Evolutionary conservation across 306 rosid species (phyloP).

Genomic region (Vigna nakashimae): DNA sequence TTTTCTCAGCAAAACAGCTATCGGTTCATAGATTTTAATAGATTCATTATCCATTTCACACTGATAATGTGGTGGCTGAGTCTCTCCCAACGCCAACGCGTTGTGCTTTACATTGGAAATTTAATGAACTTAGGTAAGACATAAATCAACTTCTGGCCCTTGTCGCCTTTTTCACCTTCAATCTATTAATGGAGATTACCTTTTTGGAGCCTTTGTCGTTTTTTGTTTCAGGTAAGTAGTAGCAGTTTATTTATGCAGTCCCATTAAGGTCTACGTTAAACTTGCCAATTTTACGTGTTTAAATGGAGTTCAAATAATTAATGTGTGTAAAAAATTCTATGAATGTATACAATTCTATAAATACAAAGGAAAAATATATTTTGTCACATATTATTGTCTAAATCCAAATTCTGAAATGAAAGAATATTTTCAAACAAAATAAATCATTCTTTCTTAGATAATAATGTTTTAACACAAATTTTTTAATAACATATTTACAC

Average conservation of each 20-base stretch:
- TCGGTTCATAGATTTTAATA: neutral
- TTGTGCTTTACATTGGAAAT: neutral
- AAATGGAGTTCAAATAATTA: neutral
- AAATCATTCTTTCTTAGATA: no score
- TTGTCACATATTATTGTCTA: no score
- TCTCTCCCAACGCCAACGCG: neutral
- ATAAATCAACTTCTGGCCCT: neutral
- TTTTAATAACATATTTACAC: no score
- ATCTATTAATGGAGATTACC: neutral
- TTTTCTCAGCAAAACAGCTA: conserved; percentile 11
- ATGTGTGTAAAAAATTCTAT: neutral
- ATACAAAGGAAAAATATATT: no score
- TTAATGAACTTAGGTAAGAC: conserved; percentile 18
- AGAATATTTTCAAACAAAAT: no score
- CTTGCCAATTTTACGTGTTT: neutral
- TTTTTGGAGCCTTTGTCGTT: neutral
- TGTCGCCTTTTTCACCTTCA: neutral
- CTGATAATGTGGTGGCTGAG: neutral
- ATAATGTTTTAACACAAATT: no score
- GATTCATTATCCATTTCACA: neutral
- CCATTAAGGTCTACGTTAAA: neutral
- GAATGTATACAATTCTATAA: no score
- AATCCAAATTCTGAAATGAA: no score
- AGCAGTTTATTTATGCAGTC: neutral
- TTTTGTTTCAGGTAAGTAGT: neutral